phyloP scores from a whole-genome alignment of 2,329 filamentous ascomycete species.

The Xenoacremonium recifei region DNA sequence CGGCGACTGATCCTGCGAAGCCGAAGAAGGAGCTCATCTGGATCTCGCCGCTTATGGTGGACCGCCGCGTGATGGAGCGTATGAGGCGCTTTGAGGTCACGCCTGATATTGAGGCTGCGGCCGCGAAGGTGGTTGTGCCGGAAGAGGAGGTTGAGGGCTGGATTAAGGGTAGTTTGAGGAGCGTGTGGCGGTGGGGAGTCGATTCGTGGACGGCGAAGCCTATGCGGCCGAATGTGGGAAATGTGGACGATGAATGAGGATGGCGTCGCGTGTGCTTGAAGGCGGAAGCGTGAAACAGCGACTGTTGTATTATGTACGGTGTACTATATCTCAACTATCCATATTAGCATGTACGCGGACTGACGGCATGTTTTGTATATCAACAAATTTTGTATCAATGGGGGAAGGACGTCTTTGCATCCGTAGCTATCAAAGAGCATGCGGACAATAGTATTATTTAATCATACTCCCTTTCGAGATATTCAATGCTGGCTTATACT shows the following conservation, averaged over 20 bases:
- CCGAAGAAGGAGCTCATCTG: conserved; percentile 68
- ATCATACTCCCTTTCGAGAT: conserved; percentile 17
- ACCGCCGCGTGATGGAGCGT: conserved; percentile 70
- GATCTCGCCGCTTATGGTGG: conserved; percentile 71
- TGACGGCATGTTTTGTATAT: conserved; percentile 23
- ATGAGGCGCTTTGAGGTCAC: conserved; percentile 78
- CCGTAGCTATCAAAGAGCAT: conserved; percentile 16
- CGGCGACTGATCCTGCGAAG: conserved; percentile 28
- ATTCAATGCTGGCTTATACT: neutral
- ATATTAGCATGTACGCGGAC: conserved; percentile 10
- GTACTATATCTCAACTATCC: conserved; percentile 16
- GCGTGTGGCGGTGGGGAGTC: conserved; percentile 51
- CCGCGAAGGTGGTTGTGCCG: conserved; percentile 59
- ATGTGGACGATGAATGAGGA: conserved; percentile 32
- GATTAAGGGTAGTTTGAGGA: conserved; percentile 59
- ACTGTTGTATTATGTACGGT: no score
- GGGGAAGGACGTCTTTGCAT: conserved; percentile 9
- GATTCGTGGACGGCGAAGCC: conserved; percentile 39
- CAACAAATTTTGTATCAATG: conserved; percentile 18
- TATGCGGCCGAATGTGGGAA: conserved; percentile 40
- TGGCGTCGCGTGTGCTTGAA: no score
- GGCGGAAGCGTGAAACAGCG: no score
- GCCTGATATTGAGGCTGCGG: conserved; percentile 67
- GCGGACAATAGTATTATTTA: conserved; percentile 13
- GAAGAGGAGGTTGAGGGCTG: conserved; percentile 70